Evolutionary conservation across 2,329 filamentous ascomycete species (phyloP).

Genomic region (Diaporthe velutina): DNA sequence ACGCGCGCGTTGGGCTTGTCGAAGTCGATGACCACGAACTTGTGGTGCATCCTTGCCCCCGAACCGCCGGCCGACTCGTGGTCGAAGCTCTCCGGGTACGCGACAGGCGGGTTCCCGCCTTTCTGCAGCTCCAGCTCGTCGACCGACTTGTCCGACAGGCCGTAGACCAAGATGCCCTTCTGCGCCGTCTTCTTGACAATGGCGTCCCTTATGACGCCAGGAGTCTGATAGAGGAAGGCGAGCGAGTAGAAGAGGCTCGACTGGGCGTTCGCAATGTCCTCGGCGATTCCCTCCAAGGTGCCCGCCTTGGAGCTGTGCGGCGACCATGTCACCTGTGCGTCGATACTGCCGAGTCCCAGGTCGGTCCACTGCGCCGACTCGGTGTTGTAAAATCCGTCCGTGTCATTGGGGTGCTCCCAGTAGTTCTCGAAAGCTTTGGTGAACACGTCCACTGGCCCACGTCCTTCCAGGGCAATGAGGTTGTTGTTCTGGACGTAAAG

Average conservation of each 20-base stretch:
- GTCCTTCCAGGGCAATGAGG: slow-evolving; percentile 39
- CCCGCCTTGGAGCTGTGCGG: slow-evolving; percentile 42
- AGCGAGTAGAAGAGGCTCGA: slow-evolving; percentile 44
- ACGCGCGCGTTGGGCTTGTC: slow-evolving; percentile 43
- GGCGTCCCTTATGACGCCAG: slow-evolving; percentile 41
- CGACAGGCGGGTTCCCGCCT: slow-evolving; percentile 43
- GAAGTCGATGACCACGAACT: slow-evolving; percentile 44
- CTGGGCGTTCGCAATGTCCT: slow-evolving; percentile 53
- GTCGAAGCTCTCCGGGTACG: slow-evolving; percentile 41
- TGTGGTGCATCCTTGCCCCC: slow-evolving; percentile 43
- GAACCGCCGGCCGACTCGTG: slow-evolving; percentile 41
- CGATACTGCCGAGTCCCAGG: slow-evolving; percentile 40
- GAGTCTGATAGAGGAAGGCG: slow-evolving; percentile 49
- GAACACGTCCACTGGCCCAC: slow-evolving; percentile 40
- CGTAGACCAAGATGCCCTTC: slow-evolving; percentile 43
- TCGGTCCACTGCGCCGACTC: slow-evolving; percentile 40
- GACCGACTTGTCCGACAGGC: slow-evolving; percentile 43
- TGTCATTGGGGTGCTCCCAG: slow-evolving; percentile 41
- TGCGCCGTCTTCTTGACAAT: slow-evolving; percentile 41
- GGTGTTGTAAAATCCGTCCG: slow-evolving; percentile 40
- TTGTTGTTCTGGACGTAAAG: slow-evolving; percentile 44
- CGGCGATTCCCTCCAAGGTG: slow-evolving; percentile 40
- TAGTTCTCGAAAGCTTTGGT: slow-evolving; percentile 40
- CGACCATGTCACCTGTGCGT: slow-evolving; percentile 43
- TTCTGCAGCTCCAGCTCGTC: slow-evolving; percentile 40